Evolutionary conservation across 2,329 filamentous ascomycete genomes (phyloP).

Genomic region (Claviceps sp.): DNA sequence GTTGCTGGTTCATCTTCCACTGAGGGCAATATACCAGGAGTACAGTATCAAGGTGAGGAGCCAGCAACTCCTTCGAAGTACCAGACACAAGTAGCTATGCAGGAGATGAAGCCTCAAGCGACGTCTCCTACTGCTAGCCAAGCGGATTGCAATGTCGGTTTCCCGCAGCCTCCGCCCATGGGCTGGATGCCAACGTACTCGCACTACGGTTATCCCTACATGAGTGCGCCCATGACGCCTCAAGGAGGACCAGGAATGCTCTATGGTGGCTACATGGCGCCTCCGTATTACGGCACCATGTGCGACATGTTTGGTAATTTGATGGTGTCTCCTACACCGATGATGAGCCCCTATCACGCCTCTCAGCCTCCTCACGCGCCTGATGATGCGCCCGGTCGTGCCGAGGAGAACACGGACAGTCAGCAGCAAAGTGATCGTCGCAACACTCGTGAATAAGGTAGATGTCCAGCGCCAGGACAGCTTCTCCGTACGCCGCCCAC

Average conservation of each 20-base stretch:
- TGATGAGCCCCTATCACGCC: slow-evolving; percentile 10
- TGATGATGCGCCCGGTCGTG: not conserved
- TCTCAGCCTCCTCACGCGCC: not conserved
- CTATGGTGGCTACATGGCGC: slow-evolving; percentile 12
- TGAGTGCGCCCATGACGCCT: slow-evolving; percentile 10
- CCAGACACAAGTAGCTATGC: not conserved
- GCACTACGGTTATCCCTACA: slow-evolving; percentile 8
- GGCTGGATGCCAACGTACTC: slow-evolving; percentile 10
- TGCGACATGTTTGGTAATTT: slow-evolving; percentile 11
- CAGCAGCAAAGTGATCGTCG: not conserved
- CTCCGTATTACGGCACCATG: slow-evolving; percentile 9
- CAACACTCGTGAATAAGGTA: not conserved
- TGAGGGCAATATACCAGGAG: not conserved
- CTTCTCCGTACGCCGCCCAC: too few relatives aligned
- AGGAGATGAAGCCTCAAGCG: not conserved
- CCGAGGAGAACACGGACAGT: not conserved
- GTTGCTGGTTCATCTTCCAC: not conserved
- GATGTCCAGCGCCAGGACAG: too few relatives aligned
- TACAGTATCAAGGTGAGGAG: not conserved
- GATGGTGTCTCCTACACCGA: slow-evolving; percentile 9
- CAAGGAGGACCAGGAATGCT: slow-evolving; percentile 9
- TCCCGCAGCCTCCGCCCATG: slow-evolving; percentile 4
- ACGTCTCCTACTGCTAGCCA: not conserved
- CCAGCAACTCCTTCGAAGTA: not conserved
- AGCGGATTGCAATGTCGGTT: not conserved